These are phyloP conservation scores for Cercophora newfieldiana DNA, from an alignment of 495 filamentous ascomycete species.

Conservation along the genomic window DNA sequence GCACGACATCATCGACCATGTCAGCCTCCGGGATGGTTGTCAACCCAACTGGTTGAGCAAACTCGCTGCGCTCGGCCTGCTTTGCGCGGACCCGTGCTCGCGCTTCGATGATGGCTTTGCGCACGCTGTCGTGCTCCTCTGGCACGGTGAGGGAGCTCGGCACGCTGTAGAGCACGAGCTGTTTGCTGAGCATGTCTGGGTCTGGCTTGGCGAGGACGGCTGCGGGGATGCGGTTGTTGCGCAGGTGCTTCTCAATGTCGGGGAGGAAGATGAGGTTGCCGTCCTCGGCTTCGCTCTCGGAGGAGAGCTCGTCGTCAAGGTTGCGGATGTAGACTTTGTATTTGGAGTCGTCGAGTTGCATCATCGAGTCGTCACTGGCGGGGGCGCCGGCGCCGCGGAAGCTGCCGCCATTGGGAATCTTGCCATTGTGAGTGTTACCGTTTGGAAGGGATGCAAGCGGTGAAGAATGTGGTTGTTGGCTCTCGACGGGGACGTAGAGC, in stretches of 20 bases:
- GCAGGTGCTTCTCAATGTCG: slow-evolving; percentile 77
- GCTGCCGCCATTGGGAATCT: neutral
- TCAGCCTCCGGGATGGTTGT: neutral
- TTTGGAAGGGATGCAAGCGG: slow-evolving; percentile 5
- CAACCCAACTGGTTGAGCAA: neutral
- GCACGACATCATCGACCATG: neutral
- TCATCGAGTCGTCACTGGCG: slow-evolving; percentile 55
- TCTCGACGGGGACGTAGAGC: slow-evolving; percentile 57
- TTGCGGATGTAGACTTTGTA: slow-evolving; percentile 88
- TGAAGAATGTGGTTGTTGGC: slow-evolving; percentile 20
- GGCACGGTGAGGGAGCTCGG: slow-evolving; percentile 75
- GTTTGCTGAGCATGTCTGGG: slow-evolving; percentile 52
- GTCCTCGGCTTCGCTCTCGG: slow-evolving; percentile 50
- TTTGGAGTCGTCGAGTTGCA: slow-evolving; percentile 87
- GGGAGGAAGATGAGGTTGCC: slow-evolving; percentile 71
- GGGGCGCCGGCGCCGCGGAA: neutral
- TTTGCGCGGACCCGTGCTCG: slow-evolving; percentile 62
- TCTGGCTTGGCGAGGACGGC: slow-evolving; percentile 51
- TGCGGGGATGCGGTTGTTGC: slow-evolving; percentile 61
- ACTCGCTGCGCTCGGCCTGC: slow-evolving; percentile 23
- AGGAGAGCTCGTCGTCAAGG: slow-evolving; percentile 81
- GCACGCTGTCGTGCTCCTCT: slow-evolving; percentile 75
- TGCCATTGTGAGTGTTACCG: neutral
- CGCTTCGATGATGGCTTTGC: slow-evolving; percentile 83
- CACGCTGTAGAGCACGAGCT: slow-evolving; percentile 79